These are phyloP conservation scores for Erysimum cheiri DNA, from an alignment of 441 rosid genomes.

Conservation along the genomic window DNA sequence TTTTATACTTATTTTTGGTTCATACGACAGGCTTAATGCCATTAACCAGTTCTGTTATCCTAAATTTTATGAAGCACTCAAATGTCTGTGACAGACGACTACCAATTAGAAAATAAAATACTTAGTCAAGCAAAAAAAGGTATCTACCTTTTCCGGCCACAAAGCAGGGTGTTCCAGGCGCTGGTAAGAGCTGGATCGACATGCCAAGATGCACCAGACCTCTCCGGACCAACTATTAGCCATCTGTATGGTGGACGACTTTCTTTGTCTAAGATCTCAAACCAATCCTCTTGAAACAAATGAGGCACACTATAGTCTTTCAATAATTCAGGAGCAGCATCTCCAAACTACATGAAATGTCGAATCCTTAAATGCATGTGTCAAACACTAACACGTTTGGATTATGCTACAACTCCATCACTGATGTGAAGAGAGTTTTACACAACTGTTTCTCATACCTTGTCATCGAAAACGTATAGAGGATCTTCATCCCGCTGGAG, in stretches of 20 bases:
- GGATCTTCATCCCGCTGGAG: slow-evolving; percentile 96
- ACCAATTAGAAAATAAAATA: slow-evolving; percentile 2
- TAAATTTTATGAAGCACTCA: not conserved
- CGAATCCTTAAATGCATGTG: slow-evolving; percentile 20
- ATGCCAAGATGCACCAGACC: slow-evolving; percentile 99
- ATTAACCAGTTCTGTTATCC: slow-evolving; percentile 8
- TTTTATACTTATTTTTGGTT: not conserved
- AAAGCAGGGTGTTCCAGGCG: slow-evolving; percentile 97
- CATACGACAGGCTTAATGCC: not conserved
- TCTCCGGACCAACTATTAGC: slow-evolving; percentile 96
- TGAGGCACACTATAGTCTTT: slow-evolving; percentile 84
- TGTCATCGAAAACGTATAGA: slow-evolving; percentile 88
- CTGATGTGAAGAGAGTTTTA: slow-evolving; percentile 14
- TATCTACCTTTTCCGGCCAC: slow-evolving; percentile 88
- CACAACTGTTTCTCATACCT: slow-evolving; percentile 49
- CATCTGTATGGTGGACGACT: slow-evolving; percentile 90
- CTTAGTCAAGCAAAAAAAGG: slow-evolving; percentile 11
- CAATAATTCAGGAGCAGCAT: slow-evolving; percentile 76
- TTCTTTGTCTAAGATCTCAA: slow-evolving; percentile 74
- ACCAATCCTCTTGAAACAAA: slow-evolving; percentile 88
- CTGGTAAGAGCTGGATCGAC: slow-evolving; percentile 98
- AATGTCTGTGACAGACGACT: not conserved
- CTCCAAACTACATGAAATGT: slow-evolving; percentile 77
- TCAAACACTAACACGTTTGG: slow-evolving; percentile 12
- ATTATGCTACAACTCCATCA: slow-evolving; percentile 26